Percentiles rank a stretch among this genome's conserved stretches.
Evolutionary conservation across 768 basidiomycete genomes (phyloP).

Genomic region (Amanita fuliginea): DNA sequence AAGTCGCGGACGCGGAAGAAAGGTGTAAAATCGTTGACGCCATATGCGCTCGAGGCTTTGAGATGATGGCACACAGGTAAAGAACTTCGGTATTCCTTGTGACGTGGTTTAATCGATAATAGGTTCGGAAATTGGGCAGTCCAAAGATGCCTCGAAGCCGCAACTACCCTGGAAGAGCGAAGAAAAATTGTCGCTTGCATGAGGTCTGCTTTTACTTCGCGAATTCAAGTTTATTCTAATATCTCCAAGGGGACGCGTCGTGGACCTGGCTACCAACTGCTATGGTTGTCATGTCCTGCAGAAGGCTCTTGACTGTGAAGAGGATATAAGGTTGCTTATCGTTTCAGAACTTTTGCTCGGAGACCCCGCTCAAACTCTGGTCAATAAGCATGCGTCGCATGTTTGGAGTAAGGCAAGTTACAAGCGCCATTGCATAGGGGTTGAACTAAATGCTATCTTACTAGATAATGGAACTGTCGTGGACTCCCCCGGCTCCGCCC

Average conservation of each 20-base stretch:
- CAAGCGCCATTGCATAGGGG: background rate
- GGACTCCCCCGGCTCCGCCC: constrained; percentile 80
- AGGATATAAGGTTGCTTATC: constrained; percentile 73
- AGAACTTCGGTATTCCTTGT: constrained; percentile 1
- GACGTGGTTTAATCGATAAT: background rate
- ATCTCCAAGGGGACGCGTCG: constrained; percentile 56
- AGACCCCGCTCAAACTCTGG: constrained; percentile 76
- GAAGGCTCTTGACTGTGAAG: constrained; percentile 85
- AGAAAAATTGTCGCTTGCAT: constrained; percentile 80
- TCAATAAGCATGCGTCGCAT: constrained; percentile 86
- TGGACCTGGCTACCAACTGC: constrained; percentile 81
- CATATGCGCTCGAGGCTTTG: constrained; percentile 73
- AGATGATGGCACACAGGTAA: constrained; percentile 88
- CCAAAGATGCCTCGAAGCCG: constrained; percentile 77
- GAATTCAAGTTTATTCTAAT: background rate
- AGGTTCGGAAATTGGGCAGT: constrained; percentile 94
- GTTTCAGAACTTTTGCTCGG: constrained; percentile 78
- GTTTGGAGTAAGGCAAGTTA: constrained; percentile 76
- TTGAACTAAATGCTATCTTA: constrained; percentile 4
- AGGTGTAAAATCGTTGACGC: constrained; percentile 79
- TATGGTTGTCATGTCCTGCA: constrained; percentile 86
- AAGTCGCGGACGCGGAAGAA: constrained; percentile 71
- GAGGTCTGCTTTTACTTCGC: constrained; percentile 36
- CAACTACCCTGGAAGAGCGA: constrained; percentile 61
- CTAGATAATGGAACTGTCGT: constrained; percentile 83